Percentiles rank a stretch among this genome's conserved stretches.
Conservation (phyloP, 164 flowering plant genomes). For the Berberis thunbergii region DNA sequence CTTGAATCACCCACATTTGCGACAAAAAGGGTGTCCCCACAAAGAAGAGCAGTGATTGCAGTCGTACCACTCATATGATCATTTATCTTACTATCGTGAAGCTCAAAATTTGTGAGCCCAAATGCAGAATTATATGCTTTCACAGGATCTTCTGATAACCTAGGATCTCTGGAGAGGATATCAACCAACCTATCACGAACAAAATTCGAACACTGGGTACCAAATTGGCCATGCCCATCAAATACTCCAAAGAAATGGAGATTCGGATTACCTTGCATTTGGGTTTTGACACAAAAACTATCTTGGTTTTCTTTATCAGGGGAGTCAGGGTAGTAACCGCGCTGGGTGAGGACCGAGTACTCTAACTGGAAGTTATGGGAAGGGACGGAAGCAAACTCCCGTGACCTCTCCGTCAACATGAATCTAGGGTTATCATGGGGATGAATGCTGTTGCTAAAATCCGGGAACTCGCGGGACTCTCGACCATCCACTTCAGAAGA, state of each 20-base stretch:
- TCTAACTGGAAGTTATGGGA: constrained; percentile 55
- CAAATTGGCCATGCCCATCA: constrained; percentile 93
- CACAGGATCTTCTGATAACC: constrained; percentile 61
- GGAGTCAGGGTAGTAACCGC: constrained; percentile 86
- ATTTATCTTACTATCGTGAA: constrained; percentile 71
- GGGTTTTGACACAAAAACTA: constrained; percentile 60
- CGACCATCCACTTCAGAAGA: constrained; percentile 32
- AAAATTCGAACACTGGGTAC: constrained; percentile 72
- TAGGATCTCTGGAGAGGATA: constrained; percentile 38
- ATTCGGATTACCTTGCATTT: constrained; percentile 74
- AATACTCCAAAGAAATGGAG: constrained; percentile 95
- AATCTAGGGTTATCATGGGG: constrained; percentile 11
- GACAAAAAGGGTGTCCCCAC: constrained; percentile 60
- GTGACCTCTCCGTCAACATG: constrained; percentile 32
- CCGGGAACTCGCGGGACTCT: constrained; percentile 12
- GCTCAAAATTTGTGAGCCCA: constrained; percentile 43
- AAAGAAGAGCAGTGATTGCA: constrained; percentile 75
- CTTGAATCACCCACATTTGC: constrained; percentile 98
- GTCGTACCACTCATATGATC: constrained; percentile 98
- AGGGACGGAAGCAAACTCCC: constrained; percentile 53
- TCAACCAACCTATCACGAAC: constrained; percentile 69
- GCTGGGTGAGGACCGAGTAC: constrained; percentile 60
- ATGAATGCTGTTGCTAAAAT: constrained; percentile 5
- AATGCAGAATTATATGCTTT: constrained; percentile 68
- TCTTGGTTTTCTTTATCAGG: constrained; percentile 91